Base-by-base conservation (phyloP, 768 basidiomycete genomes). In the Trametes coccinea region DNA sequence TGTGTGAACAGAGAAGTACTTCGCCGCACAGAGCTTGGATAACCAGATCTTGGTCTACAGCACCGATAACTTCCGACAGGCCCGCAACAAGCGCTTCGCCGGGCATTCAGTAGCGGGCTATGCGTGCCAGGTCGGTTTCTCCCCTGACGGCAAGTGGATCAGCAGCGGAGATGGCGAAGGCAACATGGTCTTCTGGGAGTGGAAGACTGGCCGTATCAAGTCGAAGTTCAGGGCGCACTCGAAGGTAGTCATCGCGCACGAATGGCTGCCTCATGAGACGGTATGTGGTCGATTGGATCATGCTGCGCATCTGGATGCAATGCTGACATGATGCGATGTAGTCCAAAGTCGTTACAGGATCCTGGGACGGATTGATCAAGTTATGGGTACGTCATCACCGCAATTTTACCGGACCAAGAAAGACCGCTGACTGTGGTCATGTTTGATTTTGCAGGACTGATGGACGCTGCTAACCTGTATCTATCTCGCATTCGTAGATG, bases 181-280 rank as follows among this genome's bases (percentile, higher is more conserved):
- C 8, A 95, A 97, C 73, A 82, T 99, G 45, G 91, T 98, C 3
- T 96, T 98, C 75, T 99, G 97, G 97, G 97, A 98, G 74, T 99
- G 93, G 92, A 98, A 97, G 78, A 95, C 89, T n/a, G 92, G 95
- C 1, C 86, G 93, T 64, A 95, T 98, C 74, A 93, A 95, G 77
- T 93, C 90, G 57, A 81, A 93, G 41, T 75, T 98, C 57, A 86
- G 87, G 65, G 93, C 93, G 2, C 97, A 98, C 74, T 86, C 84
- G 11, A 94, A 98, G 76, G 96, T 97, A n/a, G 92, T 98, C 53
- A 98, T 99, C 68, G 85, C 93, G 22, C 97, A 99, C 70, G 93
- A 93, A 71, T 99, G 97, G 97, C 76, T 99, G 61, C 97, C 96
- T 53, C 95, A 99, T 72, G 97, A 99, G 73, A 87, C 90, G 46